A percentile compares a stretch with the other conserved stretches of the same genome.
Evolutionary conservation across 139 green algal species (phyloP).

Genomic region (Desmodesmus armatus): DNA sequence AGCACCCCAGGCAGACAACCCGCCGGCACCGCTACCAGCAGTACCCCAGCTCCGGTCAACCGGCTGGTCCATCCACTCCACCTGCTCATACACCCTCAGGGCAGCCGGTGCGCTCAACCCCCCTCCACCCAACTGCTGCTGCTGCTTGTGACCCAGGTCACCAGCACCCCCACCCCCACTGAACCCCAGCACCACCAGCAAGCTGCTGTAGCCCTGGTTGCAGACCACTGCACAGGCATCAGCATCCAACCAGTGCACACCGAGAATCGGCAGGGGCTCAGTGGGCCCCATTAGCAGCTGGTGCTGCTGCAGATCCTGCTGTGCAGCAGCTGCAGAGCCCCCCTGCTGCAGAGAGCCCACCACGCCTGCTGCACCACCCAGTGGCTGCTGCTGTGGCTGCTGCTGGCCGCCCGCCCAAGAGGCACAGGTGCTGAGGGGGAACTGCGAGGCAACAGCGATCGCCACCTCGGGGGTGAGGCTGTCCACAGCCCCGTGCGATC

Average conservation of each 20-base stretch:
- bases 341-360: neutral
- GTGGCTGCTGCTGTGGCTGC: neutral
- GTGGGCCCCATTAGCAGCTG: constrained; percentile 7
- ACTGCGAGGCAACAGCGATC: constrained; percentile 1
- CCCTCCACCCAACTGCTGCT: too few species aligned
- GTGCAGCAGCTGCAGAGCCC: neutral
- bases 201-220: constrained; percentile 50
- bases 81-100: constrained; percentile 27
- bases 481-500: too few species aligned
- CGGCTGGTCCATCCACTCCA: constrained; percentile 46
- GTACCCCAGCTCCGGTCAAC: constrained; percentile 24
- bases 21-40: neutral
- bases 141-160: constrained; percentile 4
- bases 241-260: constrained; percentile 59
- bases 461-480: constrained; percentile 36
- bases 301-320: neutral
- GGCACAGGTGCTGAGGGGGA: constrained; percentile 24
- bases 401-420: constrained; percentile 30
- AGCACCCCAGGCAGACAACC: constrained; percentile 17
- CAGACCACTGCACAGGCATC: constrained; percentile 62
- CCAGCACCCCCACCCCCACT: too few species aligned
- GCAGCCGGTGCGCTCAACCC: neutral
- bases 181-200: constrained; percentile 61
- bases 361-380: too few species aligned
- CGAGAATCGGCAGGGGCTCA: constrained; percentile 42